Percentiles rank a stretch among this genome's conserved stretches.
These are phyloP conservation scores for Rhodotorula sphaerocarpa DNA, from an alignment of 768 basidiomycete genomes.

Conservation along the genomic window DNA sequence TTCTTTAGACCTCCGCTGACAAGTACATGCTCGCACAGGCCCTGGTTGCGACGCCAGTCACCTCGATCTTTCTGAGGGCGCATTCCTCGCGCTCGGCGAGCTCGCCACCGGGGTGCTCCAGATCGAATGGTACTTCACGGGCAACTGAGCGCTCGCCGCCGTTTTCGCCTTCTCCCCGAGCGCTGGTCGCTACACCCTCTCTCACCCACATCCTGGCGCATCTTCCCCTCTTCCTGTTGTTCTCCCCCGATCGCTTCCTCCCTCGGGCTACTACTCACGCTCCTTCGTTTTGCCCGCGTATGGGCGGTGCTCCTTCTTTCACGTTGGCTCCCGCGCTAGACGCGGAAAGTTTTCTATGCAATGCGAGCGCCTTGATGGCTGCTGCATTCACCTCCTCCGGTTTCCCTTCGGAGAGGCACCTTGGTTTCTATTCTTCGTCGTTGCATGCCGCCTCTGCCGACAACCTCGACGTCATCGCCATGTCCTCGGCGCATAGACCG, in stretches of 20 bases:
- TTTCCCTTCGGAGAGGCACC: too few relatives aligned
- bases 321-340: too few relatives aligned
- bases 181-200: too few relatives aligned
- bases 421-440: neutral
- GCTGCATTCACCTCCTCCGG: too few relatives aligned
- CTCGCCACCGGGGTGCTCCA: constrained; percentile 17
- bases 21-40: neutral
- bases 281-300: too few relatives aligned
- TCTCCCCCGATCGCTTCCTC: neutral
- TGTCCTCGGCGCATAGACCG: neutral
- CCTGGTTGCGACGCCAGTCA: constrained; percentile 30
- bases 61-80: constrained; percentile 20
- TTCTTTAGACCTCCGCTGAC: neutral
- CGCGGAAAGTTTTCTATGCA: neutral
- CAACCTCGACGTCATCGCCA: neutral
- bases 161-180: too few relatives aligned
- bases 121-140: neutral
- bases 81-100: constrained; percentile 28
- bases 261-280: neutral
- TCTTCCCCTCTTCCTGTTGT: neutral
- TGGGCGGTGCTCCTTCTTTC: too few relatives aligned
- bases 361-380: constrained; percentile 1
- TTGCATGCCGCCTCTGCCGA: too few relatives aligned
- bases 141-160: too few relatives aligned
- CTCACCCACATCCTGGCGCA: neutral